These are phyloP conservation scores for Porphyrellus sp. DNA, from an alignment of 1,284 basidiomycete species.

Conservation along the genomic window DNA sequence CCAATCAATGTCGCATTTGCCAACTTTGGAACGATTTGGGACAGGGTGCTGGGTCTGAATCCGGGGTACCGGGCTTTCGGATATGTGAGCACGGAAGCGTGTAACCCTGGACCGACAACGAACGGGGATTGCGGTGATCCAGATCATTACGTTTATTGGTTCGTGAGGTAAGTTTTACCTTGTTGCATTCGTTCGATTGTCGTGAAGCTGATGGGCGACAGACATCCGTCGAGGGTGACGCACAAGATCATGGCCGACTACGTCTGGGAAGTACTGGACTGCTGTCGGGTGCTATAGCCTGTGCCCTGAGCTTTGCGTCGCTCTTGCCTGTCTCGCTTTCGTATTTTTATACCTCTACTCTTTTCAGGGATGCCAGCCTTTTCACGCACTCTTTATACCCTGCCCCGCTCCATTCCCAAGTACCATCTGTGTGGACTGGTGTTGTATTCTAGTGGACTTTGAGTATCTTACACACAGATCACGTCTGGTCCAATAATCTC, in stretches of 20 bases:
- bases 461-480: too few species aligned
- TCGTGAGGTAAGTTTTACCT: conserved; percentile 39
- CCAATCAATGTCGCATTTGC: conserved; percentile 42
- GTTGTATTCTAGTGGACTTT: too few species aligned
- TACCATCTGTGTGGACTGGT: too few species aligned
- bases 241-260: conserved; percentile 49
- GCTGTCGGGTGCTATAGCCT: conserved; percentile 24
- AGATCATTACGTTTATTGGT: conserved; percentile 50
- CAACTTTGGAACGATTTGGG: conserved; percentile 46
- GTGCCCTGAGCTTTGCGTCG: background rate
- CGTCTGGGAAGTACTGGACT: conserved; percentile 40
- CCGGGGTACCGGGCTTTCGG: conserved; percentile 49
- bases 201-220: conserved; percentile 16
- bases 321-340: background rate
- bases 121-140: conserved; percentile 41
- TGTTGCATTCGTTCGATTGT: background rate
- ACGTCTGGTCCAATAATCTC: too few species aligned
- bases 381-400: background rate
- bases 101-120: conserved; percentile 35
- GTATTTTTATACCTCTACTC: too few species aligned
- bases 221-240: conserved; percentile 43
- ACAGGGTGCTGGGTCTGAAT: conserved; percentile 39
- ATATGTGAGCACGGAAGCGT: conserved; percentile 41
- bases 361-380: background rate
- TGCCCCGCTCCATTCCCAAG: background rate